These are phyloP conservation scores for Suhomyces sp. DNA, from an alignment of 805 yeast genomes.

Conservation along the genomic window DNA sequence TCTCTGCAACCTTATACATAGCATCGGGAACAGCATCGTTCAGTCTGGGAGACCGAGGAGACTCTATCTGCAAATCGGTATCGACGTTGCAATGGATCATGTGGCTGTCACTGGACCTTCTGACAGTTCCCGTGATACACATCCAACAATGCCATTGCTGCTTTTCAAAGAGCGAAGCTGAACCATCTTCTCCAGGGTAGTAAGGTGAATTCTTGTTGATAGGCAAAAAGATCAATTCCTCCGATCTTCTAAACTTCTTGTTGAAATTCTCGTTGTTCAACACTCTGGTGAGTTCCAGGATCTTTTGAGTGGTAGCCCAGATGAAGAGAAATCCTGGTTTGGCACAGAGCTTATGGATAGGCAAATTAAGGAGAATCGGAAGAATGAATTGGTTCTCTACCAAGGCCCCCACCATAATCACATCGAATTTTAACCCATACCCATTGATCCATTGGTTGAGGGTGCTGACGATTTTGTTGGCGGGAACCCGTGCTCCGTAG, in stretches of 20 bases:
- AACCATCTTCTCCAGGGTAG: slow-evolving; percentile 54
- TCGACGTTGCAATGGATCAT: slow-evolving; percentile 90
- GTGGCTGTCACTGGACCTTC: slow-evolving; percentile 80
- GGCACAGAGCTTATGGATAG: slow-evolving; percentile 70
- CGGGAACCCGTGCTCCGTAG: slow-evolving; percentile 59
- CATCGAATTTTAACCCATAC: slow-evolving; percentile 71
- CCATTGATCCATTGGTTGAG: slow-evolving; percentile 61
- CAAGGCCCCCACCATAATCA: slow-evolving; percentile 87
- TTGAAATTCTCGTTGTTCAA: slow-evolving; percentile 51
- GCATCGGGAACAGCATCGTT: slow-evolving; percentile 56
- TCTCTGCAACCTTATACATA: slow-evolving; percentile 81
- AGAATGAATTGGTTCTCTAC: slow-evolving; percentile 69
- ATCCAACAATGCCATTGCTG: slow-evolving; percentile 97
- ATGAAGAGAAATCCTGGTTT: slow-evolving; percentile 84
- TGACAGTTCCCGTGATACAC: slow-evolving; percentile 94
- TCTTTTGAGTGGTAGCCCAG: slow-evolving; percentile 81
- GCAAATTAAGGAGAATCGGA: slow-evolving; percentile 62
- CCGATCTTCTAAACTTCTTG: slow-evolving; percentile 79
- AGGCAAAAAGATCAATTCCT: slow-evolving; percentile 82
- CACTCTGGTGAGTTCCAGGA: slow-evolving; percentile 58
- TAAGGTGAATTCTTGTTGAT: slow-evolving; percentile 62
- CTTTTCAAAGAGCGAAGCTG: slow-evolving; percentile 50
- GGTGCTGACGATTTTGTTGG: slow-evolving; percentile 54
- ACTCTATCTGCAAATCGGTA: slow-evolving; percentile 79
- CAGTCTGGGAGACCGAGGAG: slow-evolving; percentile 11